Conservation (phyloP, 768 basidiomycete species). For the Mycena indigotica region DNA sequence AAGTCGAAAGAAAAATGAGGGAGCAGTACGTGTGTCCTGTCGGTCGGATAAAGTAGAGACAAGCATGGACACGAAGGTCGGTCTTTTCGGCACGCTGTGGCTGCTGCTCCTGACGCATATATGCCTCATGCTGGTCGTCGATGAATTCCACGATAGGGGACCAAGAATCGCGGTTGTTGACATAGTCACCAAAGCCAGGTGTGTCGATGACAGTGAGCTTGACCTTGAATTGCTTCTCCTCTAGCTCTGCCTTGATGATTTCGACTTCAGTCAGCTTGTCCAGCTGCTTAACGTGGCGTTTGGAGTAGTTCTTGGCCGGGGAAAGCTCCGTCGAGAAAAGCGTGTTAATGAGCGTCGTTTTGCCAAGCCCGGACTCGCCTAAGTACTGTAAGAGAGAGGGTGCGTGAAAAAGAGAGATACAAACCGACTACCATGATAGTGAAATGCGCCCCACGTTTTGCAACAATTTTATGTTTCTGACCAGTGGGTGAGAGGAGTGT, state of each 20-base stretch:
- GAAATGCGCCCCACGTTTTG: conserved; percentile 95
- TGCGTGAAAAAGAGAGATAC: conserved; percentile 29
- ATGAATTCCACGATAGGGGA: conserved; percentile 98
- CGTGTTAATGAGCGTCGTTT: conserved; percentile 98
- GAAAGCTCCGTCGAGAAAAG: conserved; percentile 98
- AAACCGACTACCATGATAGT: conserved; percentile 99
- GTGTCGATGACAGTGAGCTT: conserved; percentile 99
- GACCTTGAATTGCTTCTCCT: conserved; percentile 99
- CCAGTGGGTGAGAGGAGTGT: conserved; percentile 3
- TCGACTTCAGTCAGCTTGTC: conserved; percentile 99
- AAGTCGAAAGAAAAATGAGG: background rate
- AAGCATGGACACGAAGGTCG: conserved; percentile 94
- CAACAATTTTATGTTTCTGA: conserved; percentile 98
- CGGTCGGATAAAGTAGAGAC: conserved; percentile 94
- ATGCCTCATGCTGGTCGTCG: conserved; percentile 92
- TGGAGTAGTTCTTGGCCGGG: conserved; percentile 84
- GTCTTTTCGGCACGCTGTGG: conserved; percentile 94
- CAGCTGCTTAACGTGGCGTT: conserved; percentile 91
- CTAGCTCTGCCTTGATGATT: conserved; percentile 98
- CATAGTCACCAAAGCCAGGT: conserved; percentile 99
- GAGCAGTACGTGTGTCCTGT: conserved; percentile 85
- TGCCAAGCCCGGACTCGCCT: conserved; percentile 97
- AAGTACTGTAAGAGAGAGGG: conserved; percentile 10
- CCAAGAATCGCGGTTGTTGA: conserved; percentile 99
- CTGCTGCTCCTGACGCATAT: conserved; percentile 98